phyloP scores from a whole-genome alignment of 169 alveolate species.

The Plasmodium fragile region DNA sequence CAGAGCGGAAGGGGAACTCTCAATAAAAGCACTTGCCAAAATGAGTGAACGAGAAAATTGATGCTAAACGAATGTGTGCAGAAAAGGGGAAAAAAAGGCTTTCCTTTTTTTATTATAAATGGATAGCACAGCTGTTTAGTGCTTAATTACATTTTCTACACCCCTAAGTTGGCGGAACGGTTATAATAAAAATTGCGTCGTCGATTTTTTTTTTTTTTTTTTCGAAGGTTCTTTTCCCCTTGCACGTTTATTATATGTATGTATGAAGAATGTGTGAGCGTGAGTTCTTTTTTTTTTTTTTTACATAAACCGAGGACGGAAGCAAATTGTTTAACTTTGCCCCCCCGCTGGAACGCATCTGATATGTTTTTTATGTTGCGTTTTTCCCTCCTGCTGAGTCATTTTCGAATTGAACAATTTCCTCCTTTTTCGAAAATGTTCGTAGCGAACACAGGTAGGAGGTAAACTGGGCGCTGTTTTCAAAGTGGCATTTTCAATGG shows the following conservation, averaged over 20 bases:
- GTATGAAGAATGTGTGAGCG: neutral
- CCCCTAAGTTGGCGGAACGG: neutral
- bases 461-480: neutral
- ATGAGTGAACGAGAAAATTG: neutral
- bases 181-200: neutral
- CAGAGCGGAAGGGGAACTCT: neutral
- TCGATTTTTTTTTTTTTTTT: neutral
- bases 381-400: neutral
- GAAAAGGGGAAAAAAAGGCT: neutral
- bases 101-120: neutral
- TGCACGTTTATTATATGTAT: neutral
- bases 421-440: neutral
- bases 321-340: neutral
- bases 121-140: neutral
- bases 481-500: neutral
- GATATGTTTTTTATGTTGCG: neutral
- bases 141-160: neutral
- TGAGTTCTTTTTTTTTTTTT: neutral
- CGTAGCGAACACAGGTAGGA: neutral
- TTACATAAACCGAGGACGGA: neutral
- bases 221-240: neutral
- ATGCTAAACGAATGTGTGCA: neutral
- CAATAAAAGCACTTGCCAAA: neutral
- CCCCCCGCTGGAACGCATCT: neutral
- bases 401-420: neutral